Evolutionary conservation across 2,329 filamentous ascomycete species (phyloP).

Genomic region (Fusarium zealandicum): DNA sequence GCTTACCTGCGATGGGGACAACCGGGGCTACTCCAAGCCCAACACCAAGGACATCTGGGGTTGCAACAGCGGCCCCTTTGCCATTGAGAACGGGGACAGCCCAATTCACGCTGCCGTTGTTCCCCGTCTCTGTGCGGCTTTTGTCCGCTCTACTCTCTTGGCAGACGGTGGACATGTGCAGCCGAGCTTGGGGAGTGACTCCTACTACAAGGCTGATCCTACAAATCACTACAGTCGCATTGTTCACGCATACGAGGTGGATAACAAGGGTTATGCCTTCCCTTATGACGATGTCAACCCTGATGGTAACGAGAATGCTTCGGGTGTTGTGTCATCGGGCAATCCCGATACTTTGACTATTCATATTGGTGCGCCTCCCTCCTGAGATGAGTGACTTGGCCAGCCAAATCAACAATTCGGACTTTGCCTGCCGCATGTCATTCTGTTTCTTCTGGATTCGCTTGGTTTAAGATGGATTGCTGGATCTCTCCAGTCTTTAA

Average conservation of each 20-base stretch:
- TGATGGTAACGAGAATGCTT: slow-evolving; percentile 60
- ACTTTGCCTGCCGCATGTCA: no score
- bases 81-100: slow-evolving; percentile 47
- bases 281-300: slow-evolving; percentile 73
- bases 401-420: no score
- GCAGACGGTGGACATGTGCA: slow-evolving; percentile 55
- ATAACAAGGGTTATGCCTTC: slow-evolving; percentile 70
- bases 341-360: slow-evolving; percentile 40
- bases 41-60: slow-evolving; percentile 57
- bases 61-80: slow-evolving; percentile 59
- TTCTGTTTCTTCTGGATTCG: neutral
- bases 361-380: slow-evolving; percentile 35
- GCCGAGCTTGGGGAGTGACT: slow-evolving; percentile 47
- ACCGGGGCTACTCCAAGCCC: slow-evolving; percentile 53
- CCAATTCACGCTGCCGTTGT: slow-evolving; percentile 52
- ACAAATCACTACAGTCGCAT: slow-evolving; percentile 66
- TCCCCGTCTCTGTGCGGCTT: slow-evolving; percentile 59
- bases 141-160: slow-evolving; percentile 56
- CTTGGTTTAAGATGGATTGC: neutral
- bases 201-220: slow-evolving; percentile 55
- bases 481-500: neutral
- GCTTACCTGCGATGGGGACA: slow-evolving; percentile 53
- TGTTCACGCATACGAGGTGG: slow-evolving; percentile 65
- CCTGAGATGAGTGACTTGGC: neutral
- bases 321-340: slow-evolving; percentile 44